These are phyloP conservation scores for Talaromyces stipitatus DNA, from an alignment of 495 filamentous ascomycete species.

Conservation along the genomic window DNA sequence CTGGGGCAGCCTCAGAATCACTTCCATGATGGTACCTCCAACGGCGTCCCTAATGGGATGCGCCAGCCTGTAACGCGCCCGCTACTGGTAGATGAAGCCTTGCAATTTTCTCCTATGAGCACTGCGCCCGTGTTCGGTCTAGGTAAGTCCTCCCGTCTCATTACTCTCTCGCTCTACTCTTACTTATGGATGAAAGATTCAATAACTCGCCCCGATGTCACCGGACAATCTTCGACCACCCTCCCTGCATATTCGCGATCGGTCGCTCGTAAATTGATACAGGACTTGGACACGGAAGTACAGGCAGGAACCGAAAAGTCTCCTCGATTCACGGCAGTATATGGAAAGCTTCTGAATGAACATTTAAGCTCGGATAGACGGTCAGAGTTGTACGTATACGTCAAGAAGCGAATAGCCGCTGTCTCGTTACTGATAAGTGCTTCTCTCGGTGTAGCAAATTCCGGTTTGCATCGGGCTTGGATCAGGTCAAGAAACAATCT, in stretches of 20 bases:
- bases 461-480: conserved; percentile 40
- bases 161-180: conserved; percentile 10
- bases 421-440: conserved; percentile 5
- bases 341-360: conserved; percentile 52
- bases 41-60: conserved; percentile 1
- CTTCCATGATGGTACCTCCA: conserved; percentile 4
- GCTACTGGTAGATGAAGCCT: conserved; percentile 68
- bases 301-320: conserved; percentile 31
- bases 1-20: conserved; percentile 22
- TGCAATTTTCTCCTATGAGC: conserved; percentile 87
- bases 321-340: conserved; percentile 34
- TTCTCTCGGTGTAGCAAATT: conserved; percentile 53
- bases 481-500: conserved; percentile 13
- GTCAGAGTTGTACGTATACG: conserved; percentile 59
- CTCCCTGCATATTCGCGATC: conserved; percentile 39
- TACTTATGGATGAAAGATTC: conserved; percentile 21
- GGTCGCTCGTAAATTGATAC: conserved; percentile 34
- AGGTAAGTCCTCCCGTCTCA: conserved; percentile 39
- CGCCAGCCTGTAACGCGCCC: conserved; percentile 30
- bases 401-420: neutral
- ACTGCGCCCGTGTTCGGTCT: conserved; percentile 82
- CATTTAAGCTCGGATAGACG: conserved; percentile 59
- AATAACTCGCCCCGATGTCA: conserved; percentile 32
- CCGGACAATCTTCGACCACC: conserved; percentile 32
- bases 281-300: conserved; percentile 33